Evolutionary conservation across 768 basidiomycete genomes (phyloP).

Genomic region (Leucocoprinus birnbaumii): DNA sequence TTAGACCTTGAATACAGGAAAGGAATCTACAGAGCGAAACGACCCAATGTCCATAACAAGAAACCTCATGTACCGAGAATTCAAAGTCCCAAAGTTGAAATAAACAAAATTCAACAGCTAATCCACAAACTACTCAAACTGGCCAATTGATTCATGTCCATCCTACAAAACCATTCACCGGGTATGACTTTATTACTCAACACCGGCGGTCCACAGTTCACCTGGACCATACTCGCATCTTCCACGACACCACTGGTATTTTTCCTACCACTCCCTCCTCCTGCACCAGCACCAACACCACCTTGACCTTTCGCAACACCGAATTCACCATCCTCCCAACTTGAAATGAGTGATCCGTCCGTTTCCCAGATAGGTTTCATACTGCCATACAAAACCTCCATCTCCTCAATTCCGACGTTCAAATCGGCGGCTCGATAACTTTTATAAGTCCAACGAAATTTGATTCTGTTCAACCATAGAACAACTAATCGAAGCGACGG

Average conservation of each 20-base stretch:
- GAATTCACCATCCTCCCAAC: too few species aligned
- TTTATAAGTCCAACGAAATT: conserved; percentile 23
- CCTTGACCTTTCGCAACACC: not conserved
- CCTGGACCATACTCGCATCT: too few species aligned
- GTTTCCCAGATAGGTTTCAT: too few species aligned
- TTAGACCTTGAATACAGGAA: too few species aligned
- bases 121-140: conserved; percentile 4
- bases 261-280: not conserved
- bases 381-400: not conserved
- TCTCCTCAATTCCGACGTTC: not conserved
- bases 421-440: too few species aligned
- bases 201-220: too few species aligned
- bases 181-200: not conserved
- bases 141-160: conserved; percentile 6
- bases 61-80: too few species aligned
- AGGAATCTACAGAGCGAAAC: too few species aligned
- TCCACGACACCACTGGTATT: too few species aligned
- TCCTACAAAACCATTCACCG: conserved; percentile 4
- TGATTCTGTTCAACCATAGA: conserved; percentile 26
- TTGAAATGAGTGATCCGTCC: too few species aligned
- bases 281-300: not conserved
- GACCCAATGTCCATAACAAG: too few species aligned
- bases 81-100: too few species aligned
- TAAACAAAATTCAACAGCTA: not conserved
- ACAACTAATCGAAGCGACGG: conserved; percentile 23